Base-by-base conservation (phyloP, 2,329 filamentous ascomycete species). In the Fusarium nematophilum region DNA sequence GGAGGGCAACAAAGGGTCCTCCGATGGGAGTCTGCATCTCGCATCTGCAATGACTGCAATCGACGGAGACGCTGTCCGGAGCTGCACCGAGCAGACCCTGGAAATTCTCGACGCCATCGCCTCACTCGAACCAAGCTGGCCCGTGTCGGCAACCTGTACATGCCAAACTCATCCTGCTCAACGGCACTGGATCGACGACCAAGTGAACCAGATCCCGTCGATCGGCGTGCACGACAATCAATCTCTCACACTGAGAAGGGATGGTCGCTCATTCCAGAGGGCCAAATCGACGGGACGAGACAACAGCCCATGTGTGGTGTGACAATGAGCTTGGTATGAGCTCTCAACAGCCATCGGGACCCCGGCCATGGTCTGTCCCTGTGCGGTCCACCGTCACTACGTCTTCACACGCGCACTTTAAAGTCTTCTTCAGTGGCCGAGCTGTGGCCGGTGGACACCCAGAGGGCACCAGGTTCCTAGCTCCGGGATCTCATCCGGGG, bases 271-370 rank as follows among this genome's bases (percentile, higher is more conserved):
- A 51, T 50, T 50, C 58, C 57, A 59, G 64, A 52, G 55, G 61
- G 64, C 66, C 66, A 53, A 69, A 63, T 56, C 43, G 54, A 66
- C 54, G 64, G 66, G 58, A 69, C 63, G 58, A 55, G 61, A 42
- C 50, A 69, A 68, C 65, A 67, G 65, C 66, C 64, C 66, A 69
- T 56, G 51, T 48, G 59, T 69, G 67, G 67, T 69, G 67, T 67
- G 67, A 69, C 62, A 54, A 61, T 65, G 62, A 66, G 59, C 63
- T 57, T 43, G 49, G 57, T 34, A 59, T 64, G 61, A 64, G 65
- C 64, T 67, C 49, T 30, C 46, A 64, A 66, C 54, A 63, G 55
- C 62, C 48, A 48, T 52, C 55, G 43, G 54, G 53, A 39, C 60
- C 63, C 62, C 42, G 49, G 47, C 44, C 63, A 57, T 68, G 64